Conservation (phyloP, 2,329 filamentous ascomycete species). For the Colletotrichum magnum region DNA sequence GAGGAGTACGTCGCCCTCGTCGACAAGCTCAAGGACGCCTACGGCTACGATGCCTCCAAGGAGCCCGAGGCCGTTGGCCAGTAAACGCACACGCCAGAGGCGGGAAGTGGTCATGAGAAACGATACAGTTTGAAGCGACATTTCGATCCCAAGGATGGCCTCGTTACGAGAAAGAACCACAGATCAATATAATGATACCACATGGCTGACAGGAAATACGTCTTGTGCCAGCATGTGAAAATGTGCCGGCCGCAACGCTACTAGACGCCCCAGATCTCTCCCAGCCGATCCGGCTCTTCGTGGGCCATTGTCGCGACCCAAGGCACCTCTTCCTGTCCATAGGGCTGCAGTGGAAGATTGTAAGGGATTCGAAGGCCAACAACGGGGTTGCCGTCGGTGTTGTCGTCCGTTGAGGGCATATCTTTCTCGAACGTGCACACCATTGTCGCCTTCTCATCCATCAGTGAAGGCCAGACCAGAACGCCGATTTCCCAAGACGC, state of each 20-base stretch:
- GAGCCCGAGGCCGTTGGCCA: constrained; percentile 68
- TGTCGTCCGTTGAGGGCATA: constrained; percentile 53
- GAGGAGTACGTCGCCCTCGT: constrained; percentile 81
- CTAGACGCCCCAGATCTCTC: constrained; percentile 53
- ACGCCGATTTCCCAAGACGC: constrained; percentile 90
- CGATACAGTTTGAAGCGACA: constrained; percentile 27
- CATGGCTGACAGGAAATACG: constrained; percentile 5
- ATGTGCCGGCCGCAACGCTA: constrained; percentile 3
- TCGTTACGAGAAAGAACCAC: constrained; percentile 13
- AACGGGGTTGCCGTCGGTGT: constrained; percentile 50
- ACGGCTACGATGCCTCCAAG: constrained; percentile 78
- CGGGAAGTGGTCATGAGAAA: constrained; percentile 32
- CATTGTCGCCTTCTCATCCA: constrained; percentile 70
- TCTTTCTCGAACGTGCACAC: constrained; percentile 77
- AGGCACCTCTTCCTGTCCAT: constrained; percentile 74
- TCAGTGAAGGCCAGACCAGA: constrained; percentile 81
- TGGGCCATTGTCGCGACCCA: constrained; percentile 81
- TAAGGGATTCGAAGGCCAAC: constrained; percentile 88
- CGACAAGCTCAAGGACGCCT: constrained; percentile 78
- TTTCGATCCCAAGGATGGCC: background rate
- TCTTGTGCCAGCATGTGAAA: constrained; percentile 1
- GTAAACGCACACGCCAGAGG: constrained; percentile 35
- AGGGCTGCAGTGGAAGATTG: constrained; percentile 79
- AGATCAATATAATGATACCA: constrained; percentile 39
- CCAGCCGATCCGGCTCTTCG: constrained; percentile 73